Base-by-base conservation (phyloP, 768 basidiomycete genomes). In the Hygrocybe coccinea region DNA sequence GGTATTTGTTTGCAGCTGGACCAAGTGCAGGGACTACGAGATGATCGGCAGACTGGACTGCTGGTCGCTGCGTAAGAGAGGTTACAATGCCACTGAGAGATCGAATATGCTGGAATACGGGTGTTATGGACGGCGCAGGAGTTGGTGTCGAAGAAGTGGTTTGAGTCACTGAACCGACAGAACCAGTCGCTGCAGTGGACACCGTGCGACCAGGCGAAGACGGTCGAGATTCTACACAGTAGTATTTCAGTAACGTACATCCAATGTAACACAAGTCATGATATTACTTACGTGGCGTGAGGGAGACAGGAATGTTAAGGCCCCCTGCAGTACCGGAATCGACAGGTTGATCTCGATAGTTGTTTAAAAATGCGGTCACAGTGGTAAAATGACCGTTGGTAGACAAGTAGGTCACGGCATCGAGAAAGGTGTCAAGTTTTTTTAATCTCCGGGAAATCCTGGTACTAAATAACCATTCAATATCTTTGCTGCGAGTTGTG, bases 351-450 rank as follows among this genome's bases (percentile, higher is more conserved):
- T 38, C 9, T 29, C 21, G 34, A 22, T 37, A 51, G 14, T 36
- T 12, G 15, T 5, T 19, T 33, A 35, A 39, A 22, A 51, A 51
- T 17, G 35, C 34, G 2, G 8, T 12, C 9, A 14, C 29, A 2
- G 11, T 2, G 4, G 10, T 7, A 7, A 51, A 35, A 14, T 21
- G 14, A 2, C 49, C 50, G 7, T 36, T 5, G 1, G 50, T 36
- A 24, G 36, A 39, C 50, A 51, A 36, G n/a, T 39, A 51, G 10
- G 50, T 51, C 8, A 51, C 5, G 5, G 50, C 50, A 36, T 51
- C 50, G 5, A 36, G 50, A 24, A 36, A 51, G 19, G 37, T 36
- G n/a, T 51, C 37, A 2, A 51, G 33, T 17, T 38, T 51, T 19
- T 38, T 51, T 24, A 39, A 22, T 17, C 36, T 51, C 11, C 37